A percentile compares a stretch with the other conserved stretches of the same genome.
phyloP scores from a whole-genome alignment of 352 stramenopile genomes.

The Saprolegnia parasitica region DNA sequence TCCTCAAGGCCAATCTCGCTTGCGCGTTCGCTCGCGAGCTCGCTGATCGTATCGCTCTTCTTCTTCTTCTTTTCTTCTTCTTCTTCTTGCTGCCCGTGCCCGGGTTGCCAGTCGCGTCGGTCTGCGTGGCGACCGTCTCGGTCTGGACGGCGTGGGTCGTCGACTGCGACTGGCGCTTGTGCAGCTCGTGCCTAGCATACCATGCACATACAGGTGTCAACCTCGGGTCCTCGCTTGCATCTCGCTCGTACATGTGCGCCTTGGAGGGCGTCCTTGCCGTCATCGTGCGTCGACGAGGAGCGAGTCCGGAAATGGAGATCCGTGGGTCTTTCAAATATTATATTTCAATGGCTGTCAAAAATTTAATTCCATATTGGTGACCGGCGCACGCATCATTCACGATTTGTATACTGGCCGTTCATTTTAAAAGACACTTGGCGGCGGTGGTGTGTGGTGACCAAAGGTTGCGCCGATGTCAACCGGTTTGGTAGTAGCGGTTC shows the following conservation, averaged over 20 bases:
- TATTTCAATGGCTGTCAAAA: background rate
- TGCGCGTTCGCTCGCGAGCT: conserved; percentile 14
- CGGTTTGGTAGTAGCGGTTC: background rate
- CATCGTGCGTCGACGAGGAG: background rate
- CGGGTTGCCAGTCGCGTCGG: conserved; percentile 10
- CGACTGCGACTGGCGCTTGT: background rate
- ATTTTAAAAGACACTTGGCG: background rate
- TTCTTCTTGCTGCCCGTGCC: conserved; percentile 28
- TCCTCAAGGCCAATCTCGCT: conserved; percentile 26
- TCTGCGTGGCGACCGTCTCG: conserved; percentile 20
- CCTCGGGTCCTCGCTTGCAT: background rate
- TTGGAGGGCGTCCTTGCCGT: conserved; percentile 5
- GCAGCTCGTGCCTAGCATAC: conserved; percentile 14
- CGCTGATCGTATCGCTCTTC: conserved; percentile 9
- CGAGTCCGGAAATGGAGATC: background rate
- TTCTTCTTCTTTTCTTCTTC: conserved; percentile 36
- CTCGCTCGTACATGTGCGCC: background rate
- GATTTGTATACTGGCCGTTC: background rate
- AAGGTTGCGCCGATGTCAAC: background rate
- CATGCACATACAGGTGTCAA: background rate
- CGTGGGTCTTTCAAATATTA: background rate
- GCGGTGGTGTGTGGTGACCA: background rate
- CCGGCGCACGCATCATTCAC: too few relatives aligned
- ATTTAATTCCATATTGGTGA: background rate
- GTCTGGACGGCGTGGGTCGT: background rate